Evolutionary conservation across 768 basidiomycete species (phyloP).

Genomic region (Russula lepida): DNA sequence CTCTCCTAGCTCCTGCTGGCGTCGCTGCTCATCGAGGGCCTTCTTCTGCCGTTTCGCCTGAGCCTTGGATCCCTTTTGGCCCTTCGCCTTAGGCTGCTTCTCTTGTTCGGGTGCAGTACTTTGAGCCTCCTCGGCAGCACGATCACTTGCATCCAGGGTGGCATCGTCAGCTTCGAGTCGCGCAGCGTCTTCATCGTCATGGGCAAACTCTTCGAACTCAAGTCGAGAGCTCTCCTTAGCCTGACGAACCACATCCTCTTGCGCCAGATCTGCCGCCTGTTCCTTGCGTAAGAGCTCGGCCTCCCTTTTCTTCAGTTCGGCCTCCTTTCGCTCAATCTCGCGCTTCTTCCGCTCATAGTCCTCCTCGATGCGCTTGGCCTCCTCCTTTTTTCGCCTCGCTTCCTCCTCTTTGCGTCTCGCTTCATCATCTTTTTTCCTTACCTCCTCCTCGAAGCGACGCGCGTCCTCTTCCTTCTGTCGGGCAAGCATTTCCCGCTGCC

Average conservation of each 20-base stretch:
- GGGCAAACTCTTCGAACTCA: neutral
- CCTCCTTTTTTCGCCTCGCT: conserved; percentile 25
- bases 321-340: conserved; percentile 17
- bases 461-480: conserved; percentile 27
- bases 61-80: conserved; percentile 12
- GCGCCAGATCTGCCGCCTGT: conserved; percentile 1
- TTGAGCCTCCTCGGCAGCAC: conserved; percentile 1
- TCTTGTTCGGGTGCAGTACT: conserved; percentile 1
- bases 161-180: conserved; percentile 4
- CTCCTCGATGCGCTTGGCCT: conserved; percentile 28
- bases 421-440: neutral
- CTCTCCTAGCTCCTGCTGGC: conserved; percentile 8
- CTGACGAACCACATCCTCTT: conserved; percentile 1
- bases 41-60: conserved; percentile 20
- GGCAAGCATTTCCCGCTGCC: conserved; percentile 25
- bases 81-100: neutral
- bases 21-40: conserved; percentile 16
- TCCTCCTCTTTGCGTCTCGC: conserved; percentile 26
- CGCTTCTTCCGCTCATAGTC: conserved; percentile 20
- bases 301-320: conserved; percentile 14
- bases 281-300: conserved; percentile 11
- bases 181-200: neutral
- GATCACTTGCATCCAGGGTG: neutral
- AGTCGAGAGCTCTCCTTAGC: neutral
- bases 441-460: conserved; percentile 24